phyloP scores from a whole-genome alignment of 2,329 filamentous ascomycete genomes.

The Hymenoscyphus infarciens region DNA sequence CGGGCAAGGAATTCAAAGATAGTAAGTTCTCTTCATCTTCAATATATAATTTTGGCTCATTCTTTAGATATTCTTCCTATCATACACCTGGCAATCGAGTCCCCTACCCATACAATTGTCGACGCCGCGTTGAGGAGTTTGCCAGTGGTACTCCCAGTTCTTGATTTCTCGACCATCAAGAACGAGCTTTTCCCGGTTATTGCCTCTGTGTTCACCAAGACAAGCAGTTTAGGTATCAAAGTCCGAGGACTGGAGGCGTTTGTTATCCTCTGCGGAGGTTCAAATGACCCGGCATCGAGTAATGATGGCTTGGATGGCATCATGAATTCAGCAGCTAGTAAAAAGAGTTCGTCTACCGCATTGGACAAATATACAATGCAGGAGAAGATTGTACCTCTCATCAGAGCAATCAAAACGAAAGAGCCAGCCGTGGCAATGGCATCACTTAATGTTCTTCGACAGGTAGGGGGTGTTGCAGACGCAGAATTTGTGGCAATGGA shows the following conservation, averaged over 20 bases:
- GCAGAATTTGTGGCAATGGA: conserved; percentile 90
- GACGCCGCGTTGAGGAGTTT: conserved; percentile 80
- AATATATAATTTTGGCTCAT: conserved; percentile 24
- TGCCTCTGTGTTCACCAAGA: conserved; percentile 85
- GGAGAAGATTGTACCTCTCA: conserved; percentile 88
- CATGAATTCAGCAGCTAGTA: conserved; percentile 44
- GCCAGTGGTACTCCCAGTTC: conserved; percentile 74
- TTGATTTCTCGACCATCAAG: conserved; percentile 96
- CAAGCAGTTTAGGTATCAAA: conserved; percentile 91
- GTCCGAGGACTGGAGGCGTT: conserved; percentile 89
- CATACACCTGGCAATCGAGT: conserved; percentile 78
- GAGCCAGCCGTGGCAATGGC: conserved; percentile 98
- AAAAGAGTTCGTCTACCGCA: conserved; percentile 67
- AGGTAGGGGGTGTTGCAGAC: conserved; percentile 79
- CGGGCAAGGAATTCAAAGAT: conserved; percentile 92
- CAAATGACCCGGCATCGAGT: conserved; percentile 45
- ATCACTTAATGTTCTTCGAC: conserved; percentile 75
- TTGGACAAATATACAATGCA: conserved; percentile 98
- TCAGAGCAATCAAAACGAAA: conserved; percentile 94
- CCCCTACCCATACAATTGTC: conserved; percentile 81
- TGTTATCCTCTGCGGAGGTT: conserved; percentile 81
- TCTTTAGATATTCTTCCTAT: conserved; percentile 78
- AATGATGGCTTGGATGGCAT: conserved; percentile 77
- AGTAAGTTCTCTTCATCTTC: conserved; percentile 47
- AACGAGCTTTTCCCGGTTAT: conserved; percentile 94